These are phyloP conservation scores for Neolentinus lepideus DNA, from an alignment of 1,284 basidiomycete genomes.

Conservation along the genomic window DNA sequence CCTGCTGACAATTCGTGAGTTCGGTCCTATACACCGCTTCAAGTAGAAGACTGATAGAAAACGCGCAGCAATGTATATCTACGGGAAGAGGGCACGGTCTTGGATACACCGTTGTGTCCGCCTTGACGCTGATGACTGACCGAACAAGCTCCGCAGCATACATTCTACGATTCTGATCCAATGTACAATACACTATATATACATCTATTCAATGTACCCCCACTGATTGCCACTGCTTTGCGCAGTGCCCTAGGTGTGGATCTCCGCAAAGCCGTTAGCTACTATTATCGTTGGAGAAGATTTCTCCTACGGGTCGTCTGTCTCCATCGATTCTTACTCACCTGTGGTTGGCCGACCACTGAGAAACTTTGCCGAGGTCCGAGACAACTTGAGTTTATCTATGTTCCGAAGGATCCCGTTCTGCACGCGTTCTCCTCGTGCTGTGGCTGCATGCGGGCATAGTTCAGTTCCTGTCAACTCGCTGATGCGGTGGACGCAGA, in stretches of 20 bases:
- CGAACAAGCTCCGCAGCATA: background rate
- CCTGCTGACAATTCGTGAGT: conserved; percentile 12
- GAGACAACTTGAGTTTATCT: too few relatives aligned
- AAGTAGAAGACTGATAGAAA: background rate
- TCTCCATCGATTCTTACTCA: too few relatives aligned
- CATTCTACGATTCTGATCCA: background rate
- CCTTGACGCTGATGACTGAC: conserved; percentile 10
- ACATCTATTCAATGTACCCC: background rate
- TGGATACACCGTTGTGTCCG: conserved; percentile 13
- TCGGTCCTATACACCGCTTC: background rate
- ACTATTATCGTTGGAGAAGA: too few relatives aligned
- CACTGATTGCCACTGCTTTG: background rate
- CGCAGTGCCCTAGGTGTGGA: too few relatives aligned
- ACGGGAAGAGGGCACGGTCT: conserved; percentile 13
- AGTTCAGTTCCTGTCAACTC: too few relatives aligned
- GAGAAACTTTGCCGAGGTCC: too few relatives aligned
- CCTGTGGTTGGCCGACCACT: too few relatives aligned
- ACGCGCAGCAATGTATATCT: conserved; percentile 12
- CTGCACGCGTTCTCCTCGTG: too few relatives aligned
- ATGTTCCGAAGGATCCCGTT: too few relatives aligned
- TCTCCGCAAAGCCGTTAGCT: too few relatives aligned
- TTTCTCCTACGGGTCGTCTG: too few relatives aligned
- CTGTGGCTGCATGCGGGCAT: too few relatives aligned
- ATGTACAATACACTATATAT: background rate
- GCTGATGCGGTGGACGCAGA: background rate